Evolutionary conservation across 345 rosid species (phyloP), one percentile per base, ranked within the genome.

Genomic region (Pugionium dolabratum): DNA sequence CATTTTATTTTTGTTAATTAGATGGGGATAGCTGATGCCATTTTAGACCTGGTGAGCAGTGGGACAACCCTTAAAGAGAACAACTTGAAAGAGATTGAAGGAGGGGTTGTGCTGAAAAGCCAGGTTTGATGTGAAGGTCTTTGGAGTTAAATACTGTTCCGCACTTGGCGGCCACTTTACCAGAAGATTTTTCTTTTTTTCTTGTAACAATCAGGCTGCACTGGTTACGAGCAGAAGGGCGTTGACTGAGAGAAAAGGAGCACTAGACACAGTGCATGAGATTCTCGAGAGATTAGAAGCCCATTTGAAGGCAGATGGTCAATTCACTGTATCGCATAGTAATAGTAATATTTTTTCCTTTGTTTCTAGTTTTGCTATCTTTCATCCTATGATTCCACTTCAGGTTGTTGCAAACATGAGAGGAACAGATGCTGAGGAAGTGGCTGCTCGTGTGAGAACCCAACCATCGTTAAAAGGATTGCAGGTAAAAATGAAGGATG

Each of bases 11-110:
- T 54, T 71, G 70, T 71, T 43, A 62, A 43, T 66, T 78, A 93
- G 99, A 93, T 90, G 99, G 97, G 99, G 57, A 88, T 85, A 66
- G 96, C 96, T 68, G 97, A 93, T 85, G 99, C 96, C 51, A 93
- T 90, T 76, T 80, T 93, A 85, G 97, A 93, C 75, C 97, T 90
- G 54, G 99, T 93, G 75, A 86, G 99, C 73, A 93, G 97, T 76
- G 99, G 97, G 64, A 93, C 89, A 67, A 90, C 99, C 53, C 75
- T 90, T 52, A 83, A 72, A 64, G 99, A 88, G 70, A 93, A 93
- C 85, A 90, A 94, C 78, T 78, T 94, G 80, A 94, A 90, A 88
- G 97, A 90, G 82, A 86, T 94, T 72, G 82, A 88, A 76, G 97
- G 96, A 63, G 96, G 99, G 54, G 64, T 80, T 61, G 96, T 90